Evolutionary conservation across 805 yeast species (phyloP).

Genomic region (Starmerella geochares): DNA sequence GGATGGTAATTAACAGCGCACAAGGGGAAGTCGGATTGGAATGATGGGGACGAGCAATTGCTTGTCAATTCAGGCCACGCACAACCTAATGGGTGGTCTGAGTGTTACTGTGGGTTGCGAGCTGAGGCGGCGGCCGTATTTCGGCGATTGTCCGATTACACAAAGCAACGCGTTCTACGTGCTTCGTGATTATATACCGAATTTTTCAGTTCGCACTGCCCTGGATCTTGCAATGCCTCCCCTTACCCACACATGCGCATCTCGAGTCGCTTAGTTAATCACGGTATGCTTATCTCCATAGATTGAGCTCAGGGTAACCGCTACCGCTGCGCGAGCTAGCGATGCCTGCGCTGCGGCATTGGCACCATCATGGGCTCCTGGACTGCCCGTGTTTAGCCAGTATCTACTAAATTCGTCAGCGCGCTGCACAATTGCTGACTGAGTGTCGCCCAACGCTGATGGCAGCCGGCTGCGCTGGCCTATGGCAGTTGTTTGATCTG

Average conservation of each 20-base stretch:
- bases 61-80: slow-evolving; percentile 17
- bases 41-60: neutral
- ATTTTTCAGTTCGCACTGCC: slow-evolving; percentile 13
- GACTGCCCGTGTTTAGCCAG: too few species aligned
- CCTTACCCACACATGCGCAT: slow-evolving; percentile 9
- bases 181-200: slow-evolving; percentile 16
- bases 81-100: slow-evolving; percentile 21
- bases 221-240: neutral
- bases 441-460: neutral
- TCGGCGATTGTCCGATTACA: neutral
- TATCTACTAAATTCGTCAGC: too few species aligned
- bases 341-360: neutral
- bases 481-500: neutral
- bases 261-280: slow-evolving; percentile 21
- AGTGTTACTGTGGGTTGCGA: neutral
- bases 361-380: neutral
- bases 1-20: neutral
- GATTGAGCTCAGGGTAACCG: slow-evolving; percentile 10
- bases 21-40: neutral
- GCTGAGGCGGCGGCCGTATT: neutral
- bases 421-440: neutral
- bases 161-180: slow-evolving; percentile 3
- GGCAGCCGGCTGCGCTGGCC: neutral
- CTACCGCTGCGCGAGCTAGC: neutral
- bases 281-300: slow-evolving; percentile 15